Evolutionary conservation across 2,329 filamentous ascomycete species (phyloP).

Genomic region (Periconia sp.): DNA sequence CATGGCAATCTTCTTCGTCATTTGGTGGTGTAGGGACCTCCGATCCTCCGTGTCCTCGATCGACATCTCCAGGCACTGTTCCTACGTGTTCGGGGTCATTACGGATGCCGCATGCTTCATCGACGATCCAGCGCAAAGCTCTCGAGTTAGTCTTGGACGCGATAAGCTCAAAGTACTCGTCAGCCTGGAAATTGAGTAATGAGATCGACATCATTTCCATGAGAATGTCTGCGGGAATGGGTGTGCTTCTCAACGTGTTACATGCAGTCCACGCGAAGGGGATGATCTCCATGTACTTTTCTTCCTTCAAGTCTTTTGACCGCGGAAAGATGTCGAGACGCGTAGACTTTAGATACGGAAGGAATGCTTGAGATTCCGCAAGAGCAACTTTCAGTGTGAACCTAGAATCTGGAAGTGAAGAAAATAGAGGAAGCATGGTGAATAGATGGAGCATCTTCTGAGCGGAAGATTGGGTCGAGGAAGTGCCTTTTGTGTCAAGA

Average conservation of each 20-base stretch:
- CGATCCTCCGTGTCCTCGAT: background rate
- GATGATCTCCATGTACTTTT: background rate
- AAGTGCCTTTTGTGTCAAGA: no score
- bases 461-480: no score
- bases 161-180: background rate
- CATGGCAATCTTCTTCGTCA: no score
- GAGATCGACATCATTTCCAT: background rate
- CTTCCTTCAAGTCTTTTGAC: background rate
- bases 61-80: no score
- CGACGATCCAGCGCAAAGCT: background rate
- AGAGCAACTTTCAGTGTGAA: no score
- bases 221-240: background rate
- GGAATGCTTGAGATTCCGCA: no score
- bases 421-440: no score
- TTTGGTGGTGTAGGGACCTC: background rate
- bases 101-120: background rate
- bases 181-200: background rate
- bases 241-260: background rate
- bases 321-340: background rate
- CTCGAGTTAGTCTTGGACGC: background rate
- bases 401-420: no score
- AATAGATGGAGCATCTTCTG: no score
- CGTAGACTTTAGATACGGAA: background rate
- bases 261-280: background rate
- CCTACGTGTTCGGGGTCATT: background rate